phyloP scores from a whole-genome alignment of 2,329 filamentous ascomycete species.

The Cladosporium sphaerospermum region DNA sequence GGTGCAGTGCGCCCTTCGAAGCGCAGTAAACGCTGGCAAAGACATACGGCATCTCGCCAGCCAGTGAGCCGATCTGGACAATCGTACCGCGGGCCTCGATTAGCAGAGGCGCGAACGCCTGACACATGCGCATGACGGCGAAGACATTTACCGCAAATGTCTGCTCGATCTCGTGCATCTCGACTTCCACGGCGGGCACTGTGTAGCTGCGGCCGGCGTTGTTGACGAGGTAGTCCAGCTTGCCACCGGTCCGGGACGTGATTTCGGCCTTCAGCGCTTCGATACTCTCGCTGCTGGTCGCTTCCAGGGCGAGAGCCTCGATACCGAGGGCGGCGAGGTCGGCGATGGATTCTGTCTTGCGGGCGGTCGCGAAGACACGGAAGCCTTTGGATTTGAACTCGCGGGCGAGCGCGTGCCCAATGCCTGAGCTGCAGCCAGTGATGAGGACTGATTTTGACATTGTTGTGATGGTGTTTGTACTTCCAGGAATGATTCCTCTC shows the following conservation, averaged over 20 bases:
- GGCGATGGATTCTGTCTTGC: constrained; percentile 43
- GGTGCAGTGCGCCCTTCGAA: constrained; percentile 54
- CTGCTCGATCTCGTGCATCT: constrained; percentile 41
- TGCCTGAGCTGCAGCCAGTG: constrained; percentile 42
- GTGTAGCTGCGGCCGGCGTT: constrained; percentile 54
- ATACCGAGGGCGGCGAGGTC: constrained; percentile 47
- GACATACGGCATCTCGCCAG: constrained; percentile 39
- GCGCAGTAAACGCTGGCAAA: constrained; percentile 48
- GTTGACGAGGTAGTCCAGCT: constrained; percentile 53
- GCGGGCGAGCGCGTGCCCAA: constrained; percentile 52
- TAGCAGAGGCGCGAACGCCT: constrained; percentile 51
- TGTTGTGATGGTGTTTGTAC: background rate
- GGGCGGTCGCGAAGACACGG: constrained; percentile 54
- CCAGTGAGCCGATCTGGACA: constrained; percentile 33
- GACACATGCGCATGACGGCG: constrained; percentile 52
- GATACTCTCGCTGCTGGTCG: constrained; percentile 46
- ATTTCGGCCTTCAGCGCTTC: constrained; percentile 42
- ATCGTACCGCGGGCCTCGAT: constrained; percentile 40
- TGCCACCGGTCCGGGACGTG: constrained; percentile 40
- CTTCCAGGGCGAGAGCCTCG: constrained; percentile 50
- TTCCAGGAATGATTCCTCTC: background rate
- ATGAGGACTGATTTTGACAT: constrained; percentile 28
- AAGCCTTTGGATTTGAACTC: constrained; percentile 51
- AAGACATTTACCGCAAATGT: constrained; percentile 53
- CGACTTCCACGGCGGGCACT: constrained; percentile 51